Evolutionary conservation across 2,329 filamentous ascomycete species (phyloP).

Genomic region (Colletotrichum graminicola): DNA sequence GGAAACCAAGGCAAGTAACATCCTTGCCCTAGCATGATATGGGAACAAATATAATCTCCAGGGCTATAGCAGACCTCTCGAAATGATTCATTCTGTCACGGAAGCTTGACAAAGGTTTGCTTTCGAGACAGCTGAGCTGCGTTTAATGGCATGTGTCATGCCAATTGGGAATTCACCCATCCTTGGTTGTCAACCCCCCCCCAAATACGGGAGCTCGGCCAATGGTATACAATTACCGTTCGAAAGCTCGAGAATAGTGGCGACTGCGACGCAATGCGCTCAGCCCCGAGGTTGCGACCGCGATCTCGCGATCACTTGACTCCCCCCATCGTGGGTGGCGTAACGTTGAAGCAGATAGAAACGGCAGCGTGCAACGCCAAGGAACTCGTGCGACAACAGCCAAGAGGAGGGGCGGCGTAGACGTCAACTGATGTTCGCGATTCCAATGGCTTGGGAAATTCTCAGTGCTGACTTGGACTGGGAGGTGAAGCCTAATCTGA

Average conservation of each 20-base stretch:
- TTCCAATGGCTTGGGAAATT: constrained; percentile 14
- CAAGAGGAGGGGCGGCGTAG: constrained; percentile 24
- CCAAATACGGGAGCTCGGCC: constrained; percentile 8
- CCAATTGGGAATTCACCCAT: not conserved
- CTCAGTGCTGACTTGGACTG: constrained; percentile 16
- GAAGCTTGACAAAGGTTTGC: constrained; percentile 6
- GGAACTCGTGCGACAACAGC: constrained; percentile 24
- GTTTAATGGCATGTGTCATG: constrained; percentile 30
- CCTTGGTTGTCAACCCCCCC: constrained; percentile 3
- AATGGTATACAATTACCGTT: not conserved
- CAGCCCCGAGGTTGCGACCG: not conserved
- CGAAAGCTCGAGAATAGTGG: constrained; percentile 11
- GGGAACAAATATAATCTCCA: constrained; percentile 10
- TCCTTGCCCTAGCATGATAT: constrained; percentile 9
- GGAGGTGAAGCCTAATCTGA: constrained; percentile 17
- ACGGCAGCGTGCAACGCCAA: constrained; percentile 16
- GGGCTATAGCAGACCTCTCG: not conserved
- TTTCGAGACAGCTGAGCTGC: constrained; percentile 23
- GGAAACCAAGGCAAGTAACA: constrained; percentile 6
- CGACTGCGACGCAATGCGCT: constrained; percentile 13
- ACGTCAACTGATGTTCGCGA: constrained; percentile 21
- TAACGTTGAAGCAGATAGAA: constrained; percentile 11
- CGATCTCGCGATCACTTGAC: not conserved
- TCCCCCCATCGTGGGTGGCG: constrained; percentile 20
- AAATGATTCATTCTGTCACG: not conserved